phyloP scores from a whole-genome alignment of 768 basidiomycete genomes.

The Leccinum barrowsii region DNA sequence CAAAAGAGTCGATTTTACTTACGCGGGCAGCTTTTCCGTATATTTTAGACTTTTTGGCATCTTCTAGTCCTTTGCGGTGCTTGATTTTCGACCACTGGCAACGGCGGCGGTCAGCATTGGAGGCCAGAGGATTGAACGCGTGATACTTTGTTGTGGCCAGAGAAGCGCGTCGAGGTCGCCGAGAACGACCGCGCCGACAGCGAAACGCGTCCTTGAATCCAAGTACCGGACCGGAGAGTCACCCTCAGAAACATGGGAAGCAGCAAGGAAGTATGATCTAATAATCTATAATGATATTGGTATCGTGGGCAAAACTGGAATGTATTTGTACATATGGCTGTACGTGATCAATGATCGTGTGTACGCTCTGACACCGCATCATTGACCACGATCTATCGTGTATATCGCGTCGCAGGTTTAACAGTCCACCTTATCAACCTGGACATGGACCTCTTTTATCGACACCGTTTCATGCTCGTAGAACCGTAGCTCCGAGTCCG shows the following conservation, averaged over 20 bases:
- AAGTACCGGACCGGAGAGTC: not conserved
- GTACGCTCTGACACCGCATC: no score
- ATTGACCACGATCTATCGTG: no score
- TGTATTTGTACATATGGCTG: not conserved
- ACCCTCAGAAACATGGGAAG: not conserved
- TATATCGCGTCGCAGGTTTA: no score
- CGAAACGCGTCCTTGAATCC: not conserved
- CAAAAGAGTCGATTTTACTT: conserved; percentile 20
- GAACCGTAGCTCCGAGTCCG: conserved; percentile 14
- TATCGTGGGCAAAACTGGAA: not conserved
- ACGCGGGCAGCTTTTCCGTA: conserved; percentile 57
- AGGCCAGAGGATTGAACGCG: not conserved
- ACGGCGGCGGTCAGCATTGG: conserved; percentile 2
- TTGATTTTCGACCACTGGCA: conserved; percentile 76
- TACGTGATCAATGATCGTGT: not conserved
- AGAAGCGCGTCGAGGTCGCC: conserved; percentile 19
- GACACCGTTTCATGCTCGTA: conserved; percentile 6
- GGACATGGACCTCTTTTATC: conserved; percentile 3
- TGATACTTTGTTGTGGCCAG: conserved; percentile 42
- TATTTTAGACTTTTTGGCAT: conserved; percentile 55
- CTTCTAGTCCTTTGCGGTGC: conserved; percentile 62
- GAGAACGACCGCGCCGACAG: conserved; percentile 25
- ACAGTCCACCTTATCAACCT: not conserved
- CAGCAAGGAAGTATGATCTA: not conserved
- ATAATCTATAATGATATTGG: not conserved